Evolutionary conservation across 2,329 filamentous ascomycete species (phyloP).

Genomic region (Hirsutella thompsonii): DNA sequence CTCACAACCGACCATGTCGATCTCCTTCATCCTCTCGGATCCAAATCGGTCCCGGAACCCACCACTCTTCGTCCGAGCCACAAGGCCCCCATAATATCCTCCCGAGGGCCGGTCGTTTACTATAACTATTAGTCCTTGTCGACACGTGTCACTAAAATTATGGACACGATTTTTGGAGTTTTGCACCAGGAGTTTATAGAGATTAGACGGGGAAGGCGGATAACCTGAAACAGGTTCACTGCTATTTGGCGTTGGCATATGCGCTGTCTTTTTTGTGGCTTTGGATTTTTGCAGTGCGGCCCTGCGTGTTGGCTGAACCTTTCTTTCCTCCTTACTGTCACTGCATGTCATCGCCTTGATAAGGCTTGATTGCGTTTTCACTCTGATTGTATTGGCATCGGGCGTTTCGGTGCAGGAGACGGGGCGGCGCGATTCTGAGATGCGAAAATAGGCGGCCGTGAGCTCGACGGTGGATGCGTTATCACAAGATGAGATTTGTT

Average conservation of each 20-base stretch:
- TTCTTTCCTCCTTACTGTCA: not conserved
- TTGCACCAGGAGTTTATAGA: slow-evolving; percentile 4
- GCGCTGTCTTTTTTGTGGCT: not conserved
- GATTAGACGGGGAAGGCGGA: slow-evolving; percentile 1
- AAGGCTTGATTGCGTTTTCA: not conserved
- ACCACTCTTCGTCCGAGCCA: too few relatives aligned
- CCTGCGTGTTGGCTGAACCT: not conserved
- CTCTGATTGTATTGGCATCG: not conserved
- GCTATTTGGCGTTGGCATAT: slow-evolving; percentile 8
- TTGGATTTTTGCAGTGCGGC: not conserved
- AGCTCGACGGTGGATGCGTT: too few relatives aligned
- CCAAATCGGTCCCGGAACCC: too few relatives aligned
- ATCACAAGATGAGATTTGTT: too few relatives aligned
- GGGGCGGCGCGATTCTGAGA: too few relatives aligned
- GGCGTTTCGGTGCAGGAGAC: not conserved
- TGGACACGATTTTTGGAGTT: not conserved
- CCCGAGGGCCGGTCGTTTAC: too few relatives aligned
- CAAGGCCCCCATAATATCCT: too few relatives aligned
- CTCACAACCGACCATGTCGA: too few relatives aligned
- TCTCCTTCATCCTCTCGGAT: too few relatives aligned
- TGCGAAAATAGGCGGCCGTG: too few relatives aligned
- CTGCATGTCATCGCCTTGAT: not conserved
- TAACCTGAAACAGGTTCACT: slow-evolving; percentile 1
- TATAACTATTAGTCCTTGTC: too few relatives aligned
- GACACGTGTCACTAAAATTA: too few relatives aligned